Evolutionary conservation across 2,329 filamentous ascomycete genomes (phyloP).

Genomic region (Pestalotiopsis sp.): DNA sequence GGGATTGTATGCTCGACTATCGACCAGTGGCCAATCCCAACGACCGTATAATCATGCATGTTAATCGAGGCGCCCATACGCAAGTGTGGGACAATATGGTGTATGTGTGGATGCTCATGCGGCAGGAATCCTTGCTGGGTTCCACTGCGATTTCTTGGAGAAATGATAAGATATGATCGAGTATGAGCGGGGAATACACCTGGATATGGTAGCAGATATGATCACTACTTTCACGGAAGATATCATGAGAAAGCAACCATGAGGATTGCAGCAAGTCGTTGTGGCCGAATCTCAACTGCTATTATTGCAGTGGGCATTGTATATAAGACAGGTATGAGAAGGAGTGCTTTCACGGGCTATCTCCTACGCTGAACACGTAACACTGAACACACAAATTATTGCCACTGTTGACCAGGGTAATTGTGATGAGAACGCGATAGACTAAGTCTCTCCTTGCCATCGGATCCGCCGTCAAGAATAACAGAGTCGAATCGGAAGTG

Average conservation of each 20-base stretch:
- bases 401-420: too few species aligned
- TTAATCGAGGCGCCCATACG: conserved; percentile 5
- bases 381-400: too few species aligned
- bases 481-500: background rate
- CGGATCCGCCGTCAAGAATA: background rate
- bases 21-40: background rate
- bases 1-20: background rate
- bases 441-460: background rate
- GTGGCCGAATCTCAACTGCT: too few species aligned
- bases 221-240: too few species aligned
- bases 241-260: too few species aligned
- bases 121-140: background rate
- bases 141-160: background rate
- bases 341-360: too few species aligned
- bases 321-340: too few species aligned
- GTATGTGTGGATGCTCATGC: background rate
- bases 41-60: background rate
- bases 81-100: conserved; percentile 7
- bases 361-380: too few species aligned
- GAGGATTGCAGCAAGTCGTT: too few species aligned
- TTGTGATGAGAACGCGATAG: background rate
- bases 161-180: background rate
- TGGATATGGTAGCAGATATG: background rate
- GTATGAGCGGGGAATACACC: background rate
- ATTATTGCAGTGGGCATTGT: too few species aligned